These are phyloP conservation scores for Trapa incisa DNA, from an alignment of 345 rosid genomes.

Conservation along the genomic window DNA sequence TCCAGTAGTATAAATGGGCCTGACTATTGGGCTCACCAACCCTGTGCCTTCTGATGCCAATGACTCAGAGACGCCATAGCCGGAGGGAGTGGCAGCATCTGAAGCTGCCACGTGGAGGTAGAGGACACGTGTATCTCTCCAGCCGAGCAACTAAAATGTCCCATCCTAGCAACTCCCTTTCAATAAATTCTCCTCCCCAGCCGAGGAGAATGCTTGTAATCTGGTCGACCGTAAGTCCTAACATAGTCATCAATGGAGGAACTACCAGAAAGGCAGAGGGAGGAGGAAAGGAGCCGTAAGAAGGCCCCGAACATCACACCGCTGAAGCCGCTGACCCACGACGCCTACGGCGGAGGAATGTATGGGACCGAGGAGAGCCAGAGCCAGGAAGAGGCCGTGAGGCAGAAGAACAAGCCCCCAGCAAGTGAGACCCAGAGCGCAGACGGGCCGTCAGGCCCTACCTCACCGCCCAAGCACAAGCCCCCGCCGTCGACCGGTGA, in stretches of 20 bases:
- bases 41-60: no score
- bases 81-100: not conserved
- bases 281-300: slow-evolving; percentile 11
- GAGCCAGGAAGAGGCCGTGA: slow-evolving; percentile 3
- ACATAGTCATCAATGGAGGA: slow-evolving; percentile 18
- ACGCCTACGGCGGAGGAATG: slow-evolving; percentile 59
- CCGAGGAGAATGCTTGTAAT: not conserved
- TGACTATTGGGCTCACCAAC: no score
- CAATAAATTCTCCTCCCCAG: not conserved
- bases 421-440: slow-evolving; percentile 60
- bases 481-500: slow-evolving; percentile 51
- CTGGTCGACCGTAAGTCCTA: not conserved
- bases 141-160: not conserved
- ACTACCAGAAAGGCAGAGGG: slow-evolving; percentile 13
- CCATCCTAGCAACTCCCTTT: no score
- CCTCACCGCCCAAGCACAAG: slow-evolving; percentile 26
- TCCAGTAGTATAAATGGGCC: no score
- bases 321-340: slow-evolving; percentile 42
- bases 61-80: no score
- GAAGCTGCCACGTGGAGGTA: not conserved
- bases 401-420: slow-evolving; percentile 17
- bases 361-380: slow-evolving; percentile 30
- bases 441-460: slow-evolving; percentile 34
- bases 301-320: slow-evolving; percentile 31
- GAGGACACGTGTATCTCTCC: not conserved